These are phyloP conservation scores for Phylloporus scabripes DNA, from an alignment of 768 basidiomycete genomes.

Conservation along the genomic window DNA sequence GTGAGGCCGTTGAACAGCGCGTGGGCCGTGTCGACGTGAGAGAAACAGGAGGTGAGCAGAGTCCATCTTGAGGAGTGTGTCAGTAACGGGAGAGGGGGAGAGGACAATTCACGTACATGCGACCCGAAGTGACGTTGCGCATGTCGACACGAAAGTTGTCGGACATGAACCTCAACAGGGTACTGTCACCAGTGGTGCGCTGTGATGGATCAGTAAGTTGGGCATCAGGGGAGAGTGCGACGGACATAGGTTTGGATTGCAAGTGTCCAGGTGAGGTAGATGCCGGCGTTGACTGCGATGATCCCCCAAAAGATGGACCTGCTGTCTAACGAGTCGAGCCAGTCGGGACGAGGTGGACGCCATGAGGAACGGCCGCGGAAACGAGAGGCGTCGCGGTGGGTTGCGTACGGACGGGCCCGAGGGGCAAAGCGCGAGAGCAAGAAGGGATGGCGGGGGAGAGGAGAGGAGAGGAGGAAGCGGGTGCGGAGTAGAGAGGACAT, in stretches of 20 bases:
- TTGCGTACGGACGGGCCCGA: slow-evolving; percentile 12
- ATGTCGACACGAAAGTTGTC: slow-evolving; percentile 61
- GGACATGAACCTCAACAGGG: slow-evolving; percentile 44
- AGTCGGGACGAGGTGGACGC: slow-evolving; percentile 27
- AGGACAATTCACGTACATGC: slow-evolving; percentile 44
- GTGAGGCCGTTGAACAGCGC: slow-evolving; percentile 74
- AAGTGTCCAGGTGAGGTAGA: slow-evolving; percentile 57
- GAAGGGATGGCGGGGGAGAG: background rate
- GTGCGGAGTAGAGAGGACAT: slow-evolving; percentile 6
- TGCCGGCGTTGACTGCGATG: slow-evolving; percentile 54
- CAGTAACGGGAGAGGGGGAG: background rate
- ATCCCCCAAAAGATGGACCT: slow-evolving; percentile 57
- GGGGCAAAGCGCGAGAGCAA: slow-evolving; percentile 6
- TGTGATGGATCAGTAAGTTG: slow-evolving; percentile 3
- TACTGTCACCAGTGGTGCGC: slow-evolving; percentile 37
- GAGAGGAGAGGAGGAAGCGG: slow-evolving; percentile 2
- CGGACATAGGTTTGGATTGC: slow-evolving; percentile 29
- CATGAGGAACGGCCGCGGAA: slow-evolving; percentile 15
- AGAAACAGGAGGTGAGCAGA: slow-evolving; percentile 63
- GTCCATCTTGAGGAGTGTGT: slow-evolving; percentile 55
- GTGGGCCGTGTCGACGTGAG: slow-evolving; percentile 56
- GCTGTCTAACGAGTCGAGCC: slow-evolving; percentile 50
- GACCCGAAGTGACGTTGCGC: slow-evolving; percentile 56
- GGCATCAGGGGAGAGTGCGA: slow-evolving; percentile 15
- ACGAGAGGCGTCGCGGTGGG: slow-evolving; percentile 18